Evolutionary conservation across 2,329 filamentous ascomycete species (phyloP), one percentile per base, ranked within the genome.

Genomic region (Xylogone sp.): DNA sequence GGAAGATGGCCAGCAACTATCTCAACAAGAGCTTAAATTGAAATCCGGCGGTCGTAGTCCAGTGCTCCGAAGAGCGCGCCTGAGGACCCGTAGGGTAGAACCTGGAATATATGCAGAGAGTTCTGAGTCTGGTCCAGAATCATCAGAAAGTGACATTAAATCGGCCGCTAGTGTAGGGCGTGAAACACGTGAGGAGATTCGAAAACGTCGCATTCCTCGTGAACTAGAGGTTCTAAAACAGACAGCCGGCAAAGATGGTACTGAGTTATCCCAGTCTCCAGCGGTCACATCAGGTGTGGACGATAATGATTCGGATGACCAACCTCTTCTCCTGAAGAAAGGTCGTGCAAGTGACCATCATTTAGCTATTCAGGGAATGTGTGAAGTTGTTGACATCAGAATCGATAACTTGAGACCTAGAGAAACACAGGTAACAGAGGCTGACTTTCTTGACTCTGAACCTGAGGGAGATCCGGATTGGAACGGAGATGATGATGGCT

Each of bases 331-430:
- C n/a, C 53, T 21, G 6, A 55, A 4, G 62, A 63, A 27, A 62
- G 59, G 13, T 70, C 72, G n/a, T 64, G 66, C 21, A 66, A 66
- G 43, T 18, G 34, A 39, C n/a, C 66, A 68, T 13, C 67, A 61
- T 13, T 68, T 72, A 21, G 27, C 76, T 52, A 69, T 86, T 21
- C 88, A 92, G 54, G 87, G 87, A 1, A 75, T 86, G 57, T 93
- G 88, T 62, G 77, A 84, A 42, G 75, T 83, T 5, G 87, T 92
- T 18, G 80, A 87, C 53, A 78, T 92, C 43, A 73, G 82, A 43
- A 84, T 92, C 58, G 88, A 92, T 67, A 92, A 92, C 64, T 80
- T 88, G 63, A 84, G 89, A 54, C 83, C 84, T 4, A 76, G 77
- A 2, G 88, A 90, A 69, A 71, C 78, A 21, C 83, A 86, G 54